A percentile compares a stretch with the other conserved stretches of the same genome.
phyloP scores from a whole-genome alignment of 768 basidiomycete genomes.

The Lanmaoa pseudosensibilis region DNA sequence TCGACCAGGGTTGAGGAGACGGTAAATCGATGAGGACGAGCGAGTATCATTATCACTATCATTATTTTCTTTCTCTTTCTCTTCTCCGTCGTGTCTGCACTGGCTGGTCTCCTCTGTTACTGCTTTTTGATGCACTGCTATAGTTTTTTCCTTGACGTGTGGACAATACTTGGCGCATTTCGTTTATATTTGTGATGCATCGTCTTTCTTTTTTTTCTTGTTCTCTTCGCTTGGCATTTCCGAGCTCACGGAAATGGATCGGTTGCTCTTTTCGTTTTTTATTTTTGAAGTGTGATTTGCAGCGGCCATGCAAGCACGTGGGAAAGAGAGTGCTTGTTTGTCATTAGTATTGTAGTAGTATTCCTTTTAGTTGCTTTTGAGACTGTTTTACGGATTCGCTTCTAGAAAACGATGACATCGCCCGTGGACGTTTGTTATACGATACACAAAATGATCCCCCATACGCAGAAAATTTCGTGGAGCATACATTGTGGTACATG shows the following conservation, averaged over 20 bases:
- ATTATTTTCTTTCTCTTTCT: background rate
- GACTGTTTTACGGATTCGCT: too few relatives aligned
- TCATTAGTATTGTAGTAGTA: conserved; percentile 18
- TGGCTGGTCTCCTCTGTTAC: background rate
- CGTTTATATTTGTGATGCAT: background rate
- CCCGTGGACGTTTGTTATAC: too few relatives aligned
- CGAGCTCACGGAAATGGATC: background rate
- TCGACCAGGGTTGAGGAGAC: conserved; percentile 9
- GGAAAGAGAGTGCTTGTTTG: conserved; percentile 65
- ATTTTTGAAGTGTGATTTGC: conserved; percentile 64
- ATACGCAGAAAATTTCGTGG: too few relatives aligned
- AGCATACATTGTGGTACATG: too few relatives aligned
- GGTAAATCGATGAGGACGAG: conserved; percentile 1
- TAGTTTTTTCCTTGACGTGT: conserved; percentile 4
- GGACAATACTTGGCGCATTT: too few relatives aligned
- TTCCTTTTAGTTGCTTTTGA: too few relatives aligned
- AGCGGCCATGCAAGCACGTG: conserved; percentile 62
- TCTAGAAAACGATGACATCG: too few relatives aligned
- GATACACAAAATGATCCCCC: too few relatives aligned
- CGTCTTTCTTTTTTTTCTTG: background rate
- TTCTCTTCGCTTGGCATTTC: background rate
- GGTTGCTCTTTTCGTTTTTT: background rate
- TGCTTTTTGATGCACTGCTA: conserved; percentile 3
- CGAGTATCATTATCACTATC: background rate
- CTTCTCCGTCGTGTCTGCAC: background rate